Percentiles rank a stretch among this genome's conserved stretches.
Conservation (phyloP, 495 filamentous ascomycete genomes). For the Staphylotrichum longicolle region DNA sequence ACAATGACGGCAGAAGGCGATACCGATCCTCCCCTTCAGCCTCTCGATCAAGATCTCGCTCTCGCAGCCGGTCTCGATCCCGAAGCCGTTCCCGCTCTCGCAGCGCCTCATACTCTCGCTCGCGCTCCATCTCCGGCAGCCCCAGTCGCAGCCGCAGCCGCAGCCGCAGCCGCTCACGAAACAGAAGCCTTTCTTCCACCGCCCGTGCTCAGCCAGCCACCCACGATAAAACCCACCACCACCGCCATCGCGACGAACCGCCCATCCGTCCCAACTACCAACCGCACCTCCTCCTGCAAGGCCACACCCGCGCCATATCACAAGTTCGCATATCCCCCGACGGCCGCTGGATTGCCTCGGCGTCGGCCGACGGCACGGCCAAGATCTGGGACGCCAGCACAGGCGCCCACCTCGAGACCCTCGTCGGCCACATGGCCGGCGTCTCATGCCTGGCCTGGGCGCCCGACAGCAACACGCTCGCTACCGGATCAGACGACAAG, state of each 20-base stretch:
- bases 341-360: slow-evolving; percentile 83
- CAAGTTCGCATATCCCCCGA: slow-evolving; percentile 88
- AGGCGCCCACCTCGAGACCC: slow-evolving; percentile 74
- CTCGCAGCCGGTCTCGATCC: slow-evolving; percentile 38
- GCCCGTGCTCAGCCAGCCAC: slow-evolving; percentile 9
- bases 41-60: slow-evolving; percentile 32
- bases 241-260: slow-evolving; percentile 18
- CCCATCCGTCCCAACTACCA: slow-evolving; percentile 40
- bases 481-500: slow-evolving; percentile 94
- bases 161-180: slow-evolving; percentile 16
- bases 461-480: slow-evolving; percentile 80
- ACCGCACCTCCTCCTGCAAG: slow-evolving; percentile 51
- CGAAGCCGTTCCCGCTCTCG: slow-evolving; percentile 34
- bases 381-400: slow-evolving; percentile 86
- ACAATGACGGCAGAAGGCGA: slow-evolving; percentile 14
- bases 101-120: slow-evolving; percentile 29
- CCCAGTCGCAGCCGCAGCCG: slow-evolving; percentile 23
- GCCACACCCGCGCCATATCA: slow-evolving; percentile 77
- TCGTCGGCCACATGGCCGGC: slow-evolving; percentile 92
- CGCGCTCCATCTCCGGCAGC: slow-evolving; percentile 23
- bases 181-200: slow-evolving; percentile 13
- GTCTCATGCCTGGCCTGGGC: slow-evolving; percentile 88
- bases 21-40: slow-evolving; percentile 39
- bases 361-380: slow-evolving; percentile 81
- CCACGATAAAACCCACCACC: slow-evolving; percentile 11